Conservation (phyloP, 2,329 filamentous ascomycete species). For the Phaeosphaeriaceae sp. region DNA sequence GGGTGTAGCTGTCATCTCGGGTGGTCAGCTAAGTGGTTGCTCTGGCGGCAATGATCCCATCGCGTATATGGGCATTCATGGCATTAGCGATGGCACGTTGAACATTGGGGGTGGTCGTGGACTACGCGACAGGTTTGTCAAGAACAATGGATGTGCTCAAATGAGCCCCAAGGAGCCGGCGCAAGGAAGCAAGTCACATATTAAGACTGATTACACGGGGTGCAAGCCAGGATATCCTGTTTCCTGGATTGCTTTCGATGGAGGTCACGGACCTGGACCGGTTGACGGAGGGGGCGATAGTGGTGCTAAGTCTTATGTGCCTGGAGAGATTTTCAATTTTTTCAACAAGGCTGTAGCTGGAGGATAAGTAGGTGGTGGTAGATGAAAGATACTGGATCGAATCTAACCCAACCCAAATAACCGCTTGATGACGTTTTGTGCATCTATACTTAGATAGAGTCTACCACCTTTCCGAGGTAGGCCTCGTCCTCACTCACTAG, state of each 20-base stretch:
- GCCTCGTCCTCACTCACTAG: too few relatives aligned
- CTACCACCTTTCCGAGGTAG: too few relatives aligned
- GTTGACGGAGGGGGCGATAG: conserved; percentile 19
- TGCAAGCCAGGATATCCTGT: conserved; percentile 43
- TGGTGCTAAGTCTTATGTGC: conserved; percentile 15
- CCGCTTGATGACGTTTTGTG: too few relatives aligned
- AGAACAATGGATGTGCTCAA: conserved; percentile 45
- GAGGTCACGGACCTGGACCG: conserved; percentile 23
- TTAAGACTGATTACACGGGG: conserved; percentile 23
- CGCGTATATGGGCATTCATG: conserved; percentile 50
- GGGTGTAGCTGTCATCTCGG: conserved; percentile 45
- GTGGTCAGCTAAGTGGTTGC: conserved; percentile 22
- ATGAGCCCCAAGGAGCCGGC: conserved; percentile 21
- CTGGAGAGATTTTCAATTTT: conserved; percentile 19
- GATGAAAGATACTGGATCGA: too few relatives aligned
- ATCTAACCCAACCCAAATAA: too few relatives aligned
- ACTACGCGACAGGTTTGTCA: conserved; percentile 48
- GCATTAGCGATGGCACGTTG: conserved; percentile 46
- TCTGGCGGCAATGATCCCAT: conserved; percentile 31
- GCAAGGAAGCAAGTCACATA: conserved; percentile 10
- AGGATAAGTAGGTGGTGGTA: too few relatives aligned
- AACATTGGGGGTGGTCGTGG: conserved; percentile 38
- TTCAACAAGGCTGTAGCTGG: conserved; percentile 8
- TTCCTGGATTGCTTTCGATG: conserved; percentile 34
- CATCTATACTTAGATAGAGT: too few relatives aligned